Conservation (phyloP, 805 yeast genomes). For the Ogataea paraovalis region DNA sequence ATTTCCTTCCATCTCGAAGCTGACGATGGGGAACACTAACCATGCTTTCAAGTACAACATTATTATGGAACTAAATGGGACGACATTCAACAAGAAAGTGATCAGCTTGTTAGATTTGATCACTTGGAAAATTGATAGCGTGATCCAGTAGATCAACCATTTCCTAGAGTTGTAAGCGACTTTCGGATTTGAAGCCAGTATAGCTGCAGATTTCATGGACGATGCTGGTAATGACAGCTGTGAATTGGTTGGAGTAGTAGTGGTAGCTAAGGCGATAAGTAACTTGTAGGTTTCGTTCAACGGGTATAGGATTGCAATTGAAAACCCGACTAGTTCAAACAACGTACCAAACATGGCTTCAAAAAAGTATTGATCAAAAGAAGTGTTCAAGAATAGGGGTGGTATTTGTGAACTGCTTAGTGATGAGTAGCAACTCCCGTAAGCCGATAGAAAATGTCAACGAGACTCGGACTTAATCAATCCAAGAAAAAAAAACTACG, state of each 20-base stretch:
- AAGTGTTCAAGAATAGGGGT: too few species aligned
- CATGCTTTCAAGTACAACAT: conserved; percentile 50
- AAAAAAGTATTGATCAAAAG: neutral
- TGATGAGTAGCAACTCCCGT: neutral
- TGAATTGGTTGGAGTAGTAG: neutral
- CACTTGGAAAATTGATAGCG: conserved; percentile 36
- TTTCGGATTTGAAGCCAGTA: neutral
- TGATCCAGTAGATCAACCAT: conserved; percentile 67
- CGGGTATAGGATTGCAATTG: conserved; percentile 39
- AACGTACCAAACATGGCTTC: conserved; percentile 27
- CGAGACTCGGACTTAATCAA: neutral
- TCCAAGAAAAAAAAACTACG: too few species aligned
- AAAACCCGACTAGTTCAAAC: conserved; percentile 33
- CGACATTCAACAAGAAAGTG: conserved; percentile 38
- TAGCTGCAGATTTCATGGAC: neutral
- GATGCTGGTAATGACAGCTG: neutral
- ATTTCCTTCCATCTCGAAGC: conserved; percentile 7
- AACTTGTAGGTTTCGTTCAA: conserved; percentile 31
- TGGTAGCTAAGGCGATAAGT: conserved; percentile 5
- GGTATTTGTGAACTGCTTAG: too few species aligned
- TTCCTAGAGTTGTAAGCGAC: neutral
- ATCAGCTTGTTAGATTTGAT: conserved; percentile 16
- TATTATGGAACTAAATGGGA: conserved; percentile 55
- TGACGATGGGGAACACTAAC: conserved; percentile 49
- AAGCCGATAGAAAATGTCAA: neutral